These are phyloP conservation scores for Colletotrichum sp. DNA, from an alignment of 2,329 filamentous ascomycete genomes.

Conservation along the genomic window DNA sequence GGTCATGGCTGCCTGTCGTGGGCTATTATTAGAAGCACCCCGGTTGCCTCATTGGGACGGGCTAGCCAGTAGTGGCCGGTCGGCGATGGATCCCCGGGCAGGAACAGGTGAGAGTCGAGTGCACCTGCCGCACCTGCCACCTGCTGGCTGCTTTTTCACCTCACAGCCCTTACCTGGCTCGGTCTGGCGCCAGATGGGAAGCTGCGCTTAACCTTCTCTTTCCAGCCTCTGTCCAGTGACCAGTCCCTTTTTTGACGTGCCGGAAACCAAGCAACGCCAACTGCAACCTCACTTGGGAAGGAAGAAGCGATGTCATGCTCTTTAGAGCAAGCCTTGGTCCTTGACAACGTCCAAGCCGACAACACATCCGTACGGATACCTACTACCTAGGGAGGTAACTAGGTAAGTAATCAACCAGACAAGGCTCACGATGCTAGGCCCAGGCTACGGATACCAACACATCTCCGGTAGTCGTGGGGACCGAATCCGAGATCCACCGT, in stretches of 20 bases:
- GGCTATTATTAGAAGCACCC: conserved; percentile 3
- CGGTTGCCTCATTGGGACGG: neutral
- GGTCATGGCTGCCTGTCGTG: neutral
- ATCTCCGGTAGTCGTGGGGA: neutral
- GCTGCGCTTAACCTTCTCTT: neutral
- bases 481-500: neutral
- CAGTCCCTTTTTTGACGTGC: neutral
- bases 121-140: neutral
- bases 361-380: neutral
- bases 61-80: neutral
- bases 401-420: neutral
- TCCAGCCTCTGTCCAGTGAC: conserved; percentile 3
- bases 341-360: neutral
- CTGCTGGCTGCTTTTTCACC: neutral
- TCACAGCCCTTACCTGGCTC: neutral
- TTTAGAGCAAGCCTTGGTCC: neutral
- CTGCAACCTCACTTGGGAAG: neutral
- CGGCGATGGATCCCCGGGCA: conserved; percentile 1
- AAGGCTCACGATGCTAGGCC: neutral
- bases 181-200: neutral
- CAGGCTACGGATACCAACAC: neutral
- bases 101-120: conserved; percentile 12
- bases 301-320: neutral
- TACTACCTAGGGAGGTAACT: neutral
- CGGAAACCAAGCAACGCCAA: neutral